Percentiles rank a stretch among this genome's conserved stretches.
These are phyloP conservation scores for Ganoderma lucidum DNA, from an alignment of 1,284 basidiomycete genomes.

Conservation along the genomic window DNA sequence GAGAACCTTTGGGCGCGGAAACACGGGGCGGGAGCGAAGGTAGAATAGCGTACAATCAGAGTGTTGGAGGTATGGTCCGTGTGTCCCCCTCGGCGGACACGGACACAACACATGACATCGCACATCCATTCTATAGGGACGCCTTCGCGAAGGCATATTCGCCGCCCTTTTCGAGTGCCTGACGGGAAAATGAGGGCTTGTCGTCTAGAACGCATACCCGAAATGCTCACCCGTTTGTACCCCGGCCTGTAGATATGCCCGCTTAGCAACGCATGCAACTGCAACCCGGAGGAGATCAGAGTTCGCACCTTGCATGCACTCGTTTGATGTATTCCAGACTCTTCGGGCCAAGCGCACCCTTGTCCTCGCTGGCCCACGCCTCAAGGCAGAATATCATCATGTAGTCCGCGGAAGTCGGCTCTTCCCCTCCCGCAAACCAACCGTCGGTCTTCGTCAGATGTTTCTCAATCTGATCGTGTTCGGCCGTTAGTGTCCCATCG, in stretches of 20 bases:
- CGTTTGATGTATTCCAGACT: constrained; percentile 41
- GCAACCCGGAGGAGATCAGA: background rate
- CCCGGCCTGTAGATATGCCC: constrained; percentile 41
- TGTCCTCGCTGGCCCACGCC: constrained; percentile 24
- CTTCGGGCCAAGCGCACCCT: constrained; percentile 38
- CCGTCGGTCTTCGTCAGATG: constrained; percentile 39
- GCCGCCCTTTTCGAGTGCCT: constrained; percentile 47
- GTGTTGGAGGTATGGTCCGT: background rate
- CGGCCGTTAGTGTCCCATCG: background rate
- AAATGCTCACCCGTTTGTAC: constrained; percentile 44
- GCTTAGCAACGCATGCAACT: constrained; percentile 12
- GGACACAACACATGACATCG: background rate
- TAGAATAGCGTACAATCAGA: background rate
- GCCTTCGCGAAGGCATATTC: constrained; percentile 42
- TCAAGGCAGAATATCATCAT: constrained; percentile 49
- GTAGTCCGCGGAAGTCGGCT: constrained; percentile 50
- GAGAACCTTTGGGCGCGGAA: background rate
- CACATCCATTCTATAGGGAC: constrained; percentile 10
- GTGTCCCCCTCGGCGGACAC: background rate
- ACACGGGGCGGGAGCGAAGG: background rate
- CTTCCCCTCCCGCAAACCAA: constrained; percentile 49
- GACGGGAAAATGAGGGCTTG: constrained; percentile 1
- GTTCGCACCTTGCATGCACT: constrained; percentile 40
- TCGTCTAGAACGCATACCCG: background rate
- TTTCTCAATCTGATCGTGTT: constrained; percentile 34